Conservation (phyloP, 169 alveolate genomes). For the Babesia bovis region DNA sequence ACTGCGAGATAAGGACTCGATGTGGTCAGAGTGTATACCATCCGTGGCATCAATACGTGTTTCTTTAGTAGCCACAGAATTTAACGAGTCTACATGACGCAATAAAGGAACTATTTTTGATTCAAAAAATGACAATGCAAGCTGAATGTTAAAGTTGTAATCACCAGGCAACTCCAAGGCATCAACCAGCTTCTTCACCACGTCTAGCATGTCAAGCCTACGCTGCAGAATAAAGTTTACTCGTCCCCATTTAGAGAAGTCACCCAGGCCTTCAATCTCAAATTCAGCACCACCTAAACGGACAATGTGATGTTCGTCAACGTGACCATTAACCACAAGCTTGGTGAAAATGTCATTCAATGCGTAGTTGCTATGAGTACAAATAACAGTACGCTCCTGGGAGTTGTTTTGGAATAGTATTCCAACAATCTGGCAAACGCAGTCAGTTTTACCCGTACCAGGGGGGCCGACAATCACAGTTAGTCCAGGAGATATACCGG, state of each 20-base stretch:
- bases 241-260: conserved; percentile 86
- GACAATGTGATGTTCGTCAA: conserved; percentile 88
- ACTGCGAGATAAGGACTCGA: neutral
- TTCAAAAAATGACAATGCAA: conserved; percentile 68
- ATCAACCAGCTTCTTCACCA: conserved; percentile 64
- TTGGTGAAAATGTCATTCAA: conserved; percentile 90
- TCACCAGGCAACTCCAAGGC: conserved; percentile 59
- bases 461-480: conserved; percentile 94
- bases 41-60: neutral
- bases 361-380: conserved; percentile 88
- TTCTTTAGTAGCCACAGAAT: neutral
- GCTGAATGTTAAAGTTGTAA: conserved; percentile 65
- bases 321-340: conserved; percentile 80
- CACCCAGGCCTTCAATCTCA: conserved; percentile 76
- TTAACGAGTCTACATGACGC: conserved; percentile 1
- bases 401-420: conserved; percentile 85
- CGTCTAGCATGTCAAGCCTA: conserved; percentile 70
- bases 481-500: conserved; percentile 88
- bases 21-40: neutral
- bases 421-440: conserved; percentile 88
- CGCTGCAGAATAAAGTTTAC: conserved; percentile 82
- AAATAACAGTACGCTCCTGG: conserved; percentile 84
- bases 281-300: conserved; percentile 90
- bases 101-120: conserved; percentile 50
- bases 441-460: conserved; percentile 90